Percentiles rank a stretch among this genome's conserved stretches.
These are phyloP conservation scores for Metschnikowia gelsemii DNA, from an alignment of 805 yeast genomes.

Conservation along the genomic window DNA sequence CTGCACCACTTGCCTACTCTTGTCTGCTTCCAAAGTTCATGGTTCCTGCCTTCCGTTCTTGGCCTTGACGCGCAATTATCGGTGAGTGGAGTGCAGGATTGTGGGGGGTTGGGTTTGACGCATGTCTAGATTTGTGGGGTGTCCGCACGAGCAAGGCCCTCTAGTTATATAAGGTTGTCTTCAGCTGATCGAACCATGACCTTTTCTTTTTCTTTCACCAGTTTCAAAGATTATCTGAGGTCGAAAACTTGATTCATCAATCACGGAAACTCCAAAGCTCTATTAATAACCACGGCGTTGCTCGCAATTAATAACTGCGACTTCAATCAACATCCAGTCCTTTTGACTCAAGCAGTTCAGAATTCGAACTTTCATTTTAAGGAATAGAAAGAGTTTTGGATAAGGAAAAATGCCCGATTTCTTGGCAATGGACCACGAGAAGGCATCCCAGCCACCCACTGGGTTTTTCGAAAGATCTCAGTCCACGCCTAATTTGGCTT, in stretches of 20 bases:
- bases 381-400: not conserved
- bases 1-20: conserved; percentile 7
- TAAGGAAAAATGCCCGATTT: conserved; percentile 22
- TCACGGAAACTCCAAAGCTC: no score
- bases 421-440: conserved; percentile 23
- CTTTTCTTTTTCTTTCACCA: not conserved
- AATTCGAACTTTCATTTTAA: no score
- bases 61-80: conserved; percentile 1
- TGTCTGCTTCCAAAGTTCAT: not conserved
- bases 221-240: not conserved
- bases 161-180: conserved; percentile 2
- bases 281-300: no score
- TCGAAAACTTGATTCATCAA: no score
- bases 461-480: conserved; percentile 21
- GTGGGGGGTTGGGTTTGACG: conserved; percentile 3
- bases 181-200: not conserved
- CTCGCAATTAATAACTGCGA: no score
- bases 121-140: conserved; percentile 9
- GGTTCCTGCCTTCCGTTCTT: conserved; percentile 4
- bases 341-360: no score
- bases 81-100: conserved; percentile 4
- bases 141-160: conserved; percentile 4
- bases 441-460: conserved; percentile 21
- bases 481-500: conserved; percentile 17
- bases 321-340: no score